phyloP scores from a whole-genome alignment of 140 eudicot species.

The Ambrosia hybrid region DNA sequence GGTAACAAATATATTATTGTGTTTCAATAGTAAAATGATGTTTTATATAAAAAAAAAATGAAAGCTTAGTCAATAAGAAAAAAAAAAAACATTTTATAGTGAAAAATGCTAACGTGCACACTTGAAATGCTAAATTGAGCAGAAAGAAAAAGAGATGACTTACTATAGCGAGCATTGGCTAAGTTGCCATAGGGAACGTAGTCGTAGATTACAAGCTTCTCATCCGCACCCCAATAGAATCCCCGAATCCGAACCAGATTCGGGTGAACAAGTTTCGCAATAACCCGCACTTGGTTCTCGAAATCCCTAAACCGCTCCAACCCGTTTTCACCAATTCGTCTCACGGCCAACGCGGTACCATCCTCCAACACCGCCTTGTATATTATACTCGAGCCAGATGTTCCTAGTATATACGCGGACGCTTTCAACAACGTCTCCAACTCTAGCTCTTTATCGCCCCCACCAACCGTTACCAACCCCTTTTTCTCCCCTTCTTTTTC shows the following conservation, averaged over 20 bases:
- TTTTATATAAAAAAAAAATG: too few species aligned
- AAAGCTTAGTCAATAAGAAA: background rate
- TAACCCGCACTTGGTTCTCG: conserved; percentile 68
- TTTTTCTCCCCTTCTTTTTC: conserved; percentile 38
- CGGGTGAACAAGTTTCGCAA: conserved; percentile 76
- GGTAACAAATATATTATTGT: background rate
- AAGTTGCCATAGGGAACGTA: conserved; percentile 88
- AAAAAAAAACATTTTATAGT: background rate
- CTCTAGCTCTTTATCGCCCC: conserved; percentile 71
- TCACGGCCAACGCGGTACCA: conserved; percentile 68
- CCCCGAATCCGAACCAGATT: conserved; percentile 77
- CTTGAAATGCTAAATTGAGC: conserved; percentile 21
- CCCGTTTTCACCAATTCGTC: conserved; percentile 81
- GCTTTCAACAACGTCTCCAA: conserved; percentile 80
- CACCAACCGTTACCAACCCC: conserved; percentile 83
- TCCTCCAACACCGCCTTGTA: conserved; percentile 93
- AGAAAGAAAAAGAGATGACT: conserved; percentile 25
- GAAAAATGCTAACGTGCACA: too few species aligned
- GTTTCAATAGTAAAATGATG: background rate
- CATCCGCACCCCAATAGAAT: conserved; percentile 82
- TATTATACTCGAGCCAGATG: conserved; percentile 76
- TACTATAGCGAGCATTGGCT: conserved; percentile 75
- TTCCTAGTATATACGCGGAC: conserved; percentile 83
- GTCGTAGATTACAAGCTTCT: conserved; percentile 82
- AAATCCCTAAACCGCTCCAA: conserved; percentile 84